A percentile compares a stretch with the other conserved stretches of the same genome.
phyloP scores from a whole-genome alignment of 179 eudicot genomes.

The Pouteria campechiana region DNA sequence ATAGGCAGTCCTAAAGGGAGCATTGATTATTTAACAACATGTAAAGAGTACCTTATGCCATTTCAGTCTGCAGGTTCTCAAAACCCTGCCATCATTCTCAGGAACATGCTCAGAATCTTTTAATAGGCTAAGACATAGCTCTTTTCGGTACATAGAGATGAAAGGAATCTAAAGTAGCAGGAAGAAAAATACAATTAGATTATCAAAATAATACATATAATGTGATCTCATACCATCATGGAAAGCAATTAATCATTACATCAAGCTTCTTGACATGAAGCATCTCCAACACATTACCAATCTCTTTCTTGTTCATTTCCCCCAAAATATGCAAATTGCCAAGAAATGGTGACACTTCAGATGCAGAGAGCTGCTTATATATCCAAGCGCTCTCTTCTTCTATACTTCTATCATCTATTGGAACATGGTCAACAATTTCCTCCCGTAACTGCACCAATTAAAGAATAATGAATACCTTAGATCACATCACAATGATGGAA shows the following conservation, averaged over 20 bases:
- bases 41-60: conserved; percentile 79
- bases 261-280: conserved; percentile 75
- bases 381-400: conserved; percentile 86
- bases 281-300: conserved; percentile 59
- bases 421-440: conserved; percentile 73
- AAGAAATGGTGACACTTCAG: conserved; percentile 34
- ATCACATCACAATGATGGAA: no score
- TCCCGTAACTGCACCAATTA: conserved; percentile 44
- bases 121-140: conserved; percentile 59
- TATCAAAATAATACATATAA: not conserved
- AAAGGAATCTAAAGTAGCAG: conserved; percentile 67
- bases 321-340: conserved; percentile 18
- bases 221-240: not conserved
- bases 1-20: no score
- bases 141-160: conserved; percentile 84
- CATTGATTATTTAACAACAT: no score
- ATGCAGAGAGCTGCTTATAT: conserved; percentile 53
- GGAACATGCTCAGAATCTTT: conserved; percentile 35
- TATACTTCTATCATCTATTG: conserved; percentile 44
- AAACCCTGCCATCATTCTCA: conserved; percentile 19
- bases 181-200: not conserved
- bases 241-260: conserved; percentile 28
- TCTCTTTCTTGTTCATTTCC: conserved; percentile 53
- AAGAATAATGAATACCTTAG: no score
- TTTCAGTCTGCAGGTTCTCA: conserved; percentile 32